These are phyloP conservation scores for Candida quercuum DNA, from an alignment of 805 yeast species.

Conservation along the genomic window DNA sequence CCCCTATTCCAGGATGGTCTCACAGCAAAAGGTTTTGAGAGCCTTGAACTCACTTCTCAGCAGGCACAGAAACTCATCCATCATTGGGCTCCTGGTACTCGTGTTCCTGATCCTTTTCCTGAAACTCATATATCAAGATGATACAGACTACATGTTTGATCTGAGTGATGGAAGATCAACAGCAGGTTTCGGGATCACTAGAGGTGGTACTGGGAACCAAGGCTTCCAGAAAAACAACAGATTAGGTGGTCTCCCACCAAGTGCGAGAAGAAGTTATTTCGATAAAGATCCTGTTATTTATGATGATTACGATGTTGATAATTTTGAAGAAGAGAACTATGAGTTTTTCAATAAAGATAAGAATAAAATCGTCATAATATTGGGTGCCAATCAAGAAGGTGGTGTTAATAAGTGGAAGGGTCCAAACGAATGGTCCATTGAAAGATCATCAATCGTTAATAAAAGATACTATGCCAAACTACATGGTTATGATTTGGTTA, in stretches of 20 bases:
- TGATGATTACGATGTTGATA: conserved; percentile 11
- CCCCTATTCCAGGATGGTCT: too few species aligned
- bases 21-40: too few species aligned
- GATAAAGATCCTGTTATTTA: conserved; percentile 10
- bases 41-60: background rate
- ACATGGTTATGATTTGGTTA: conserved; percentile 43
- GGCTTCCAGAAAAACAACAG: conserved; percentile 18
- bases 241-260: conserved; percentile 22
- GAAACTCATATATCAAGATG: background rate
- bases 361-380: conserved; percentile 29
- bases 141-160: conserved; percentile 11
- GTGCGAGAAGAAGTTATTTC: conserved; percentile 9
- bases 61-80: background rate
- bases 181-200: conserved; percentile 19
- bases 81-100: background rate
- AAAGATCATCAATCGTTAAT: conserved; percentile 41
- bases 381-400: conserved; percentile 37
- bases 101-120: background rate
- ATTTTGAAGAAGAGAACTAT: background rate
- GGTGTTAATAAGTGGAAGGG: conserved; percentile 36
- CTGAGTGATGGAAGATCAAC: conserved; percentile 19
- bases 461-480: conserved; percentile 41
- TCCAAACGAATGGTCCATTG: conserved; percentile 40
- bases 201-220: conserved; percentile 23
- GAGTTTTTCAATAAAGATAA: conserved; percentile 11